Evolutionary conservation across 441 rosid species (phyloP).

Genomic region (Omphalea diandra): DNA sequence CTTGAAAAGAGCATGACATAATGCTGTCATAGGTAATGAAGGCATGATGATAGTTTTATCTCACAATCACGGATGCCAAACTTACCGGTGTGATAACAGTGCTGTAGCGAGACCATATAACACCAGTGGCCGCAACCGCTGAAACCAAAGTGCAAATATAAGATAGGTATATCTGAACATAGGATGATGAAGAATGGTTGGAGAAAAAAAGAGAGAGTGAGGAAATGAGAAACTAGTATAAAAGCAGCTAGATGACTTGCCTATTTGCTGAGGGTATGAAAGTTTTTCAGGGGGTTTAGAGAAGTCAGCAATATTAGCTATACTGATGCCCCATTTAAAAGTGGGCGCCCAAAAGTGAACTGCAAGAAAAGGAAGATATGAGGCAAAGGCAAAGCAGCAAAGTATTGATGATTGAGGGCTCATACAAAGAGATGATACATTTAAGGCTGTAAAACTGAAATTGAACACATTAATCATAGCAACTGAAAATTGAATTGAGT

Average conservation of each 20-base stretch:
- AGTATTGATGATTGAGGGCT: no score
- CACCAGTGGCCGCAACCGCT: constrained; percentile 88
- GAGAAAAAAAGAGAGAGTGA: neutral
- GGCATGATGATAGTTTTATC: neutral
- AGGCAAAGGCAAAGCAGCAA: neutral
- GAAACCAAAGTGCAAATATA: constrained; percentile 24
- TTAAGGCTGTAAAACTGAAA: no score
- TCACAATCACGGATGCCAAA: constrained; percentile 8
- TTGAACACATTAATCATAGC: no score
- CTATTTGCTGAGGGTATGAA: constrained; percentile 91
- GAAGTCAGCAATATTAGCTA: constrained; percentile 86
- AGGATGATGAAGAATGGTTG: neutral
- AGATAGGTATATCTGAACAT: neutral
- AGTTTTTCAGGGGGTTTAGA: constrained; percentile 81
- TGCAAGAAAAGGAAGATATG: constrained; percentile 24
- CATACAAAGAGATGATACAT: neutral
- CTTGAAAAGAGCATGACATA: neutral
- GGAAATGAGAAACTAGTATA: neutral
- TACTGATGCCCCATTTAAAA: constrained; percentile 95
- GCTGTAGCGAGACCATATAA: constrained; percentile 96
- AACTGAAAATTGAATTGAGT: no score
- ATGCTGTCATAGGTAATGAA: neutral
- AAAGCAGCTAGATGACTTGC: constrained; percentile 29
- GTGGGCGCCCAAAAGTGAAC: constrained; percentile 99
- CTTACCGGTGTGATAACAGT: constrained; percentile 92